Conservation (phyloP, 257 asterid genomes). For the Gynochthodes officinalis region DNA sequence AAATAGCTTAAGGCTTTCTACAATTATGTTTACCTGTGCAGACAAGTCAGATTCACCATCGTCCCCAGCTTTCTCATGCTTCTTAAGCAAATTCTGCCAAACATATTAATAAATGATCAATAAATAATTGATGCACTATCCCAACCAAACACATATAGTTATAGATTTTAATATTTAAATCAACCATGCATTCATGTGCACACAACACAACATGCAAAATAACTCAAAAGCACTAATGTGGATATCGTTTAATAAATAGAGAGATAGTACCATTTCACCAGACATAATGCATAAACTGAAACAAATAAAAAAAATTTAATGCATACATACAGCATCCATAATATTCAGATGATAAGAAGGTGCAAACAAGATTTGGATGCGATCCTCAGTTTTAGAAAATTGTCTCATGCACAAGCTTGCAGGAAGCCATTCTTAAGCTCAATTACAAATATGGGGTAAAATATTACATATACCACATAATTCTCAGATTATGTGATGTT, state of each 20-base stretch:
- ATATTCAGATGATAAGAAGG: no score
- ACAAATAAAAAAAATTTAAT: no score
- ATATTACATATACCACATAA: background rate
- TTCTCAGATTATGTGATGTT: no score
- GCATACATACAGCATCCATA: no score
- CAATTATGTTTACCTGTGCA: constrained; percentile 53
- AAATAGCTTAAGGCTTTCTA: background rate
- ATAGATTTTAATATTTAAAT: background rate
- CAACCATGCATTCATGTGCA: background rate
- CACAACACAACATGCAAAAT: background rate
- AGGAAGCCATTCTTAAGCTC: no score
- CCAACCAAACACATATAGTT: background rate
- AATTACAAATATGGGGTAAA: no score
- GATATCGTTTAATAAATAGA: no score
- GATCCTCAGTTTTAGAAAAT: no score
- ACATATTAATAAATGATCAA: constrained; percentile 2
- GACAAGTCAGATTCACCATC: constrained; percentile 59
- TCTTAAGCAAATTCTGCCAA: constrained; percentile 54
- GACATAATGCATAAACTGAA: no score
- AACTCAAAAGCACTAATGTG: background rate
- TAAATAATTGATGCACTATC: background rate
- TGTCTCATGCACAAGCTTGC: no score
- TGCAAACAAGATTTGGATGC: no score
- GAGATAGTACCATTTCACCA: no score
- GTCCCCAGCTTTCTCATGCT: constrained; percentile 49